phyloP scores from a whole-genome alignment of 2,329 filamentous ascomycete species.

The Arthrobotrys sphaeroides region DNA sequence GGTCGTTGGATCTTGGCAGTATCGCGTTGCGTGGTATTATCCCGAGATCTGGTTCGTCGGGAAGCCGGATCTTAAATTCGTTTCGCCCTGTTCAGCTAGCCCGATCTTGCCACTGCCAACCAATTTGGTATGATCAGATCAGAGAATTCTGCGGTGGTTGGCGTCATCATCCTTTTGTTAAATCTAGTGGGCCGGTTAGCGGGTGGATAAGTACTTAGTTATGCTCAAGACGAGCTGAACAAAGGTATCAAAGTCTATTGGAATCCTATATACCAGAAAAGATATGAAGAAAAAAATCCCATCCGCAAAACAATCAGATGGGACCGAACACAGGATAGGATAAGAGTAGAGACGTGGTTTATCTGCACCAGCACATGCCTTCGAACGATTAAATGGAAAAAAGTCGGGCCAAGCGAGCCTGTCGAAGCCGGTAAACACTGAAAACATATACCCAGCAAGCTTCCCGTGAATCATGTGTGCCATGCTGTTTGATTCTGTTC shows the following conservation, averaged over 20 bases:
- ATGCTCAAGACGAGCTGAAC: not conserved
- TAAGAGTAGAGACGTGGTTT: slow-evolving; percentile 52
- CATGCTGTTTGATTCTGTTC: slow-evolving; percentile 37
- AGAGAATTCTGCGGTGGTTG: too few relatives aligned
- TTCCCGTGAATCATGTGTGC: slow-evolving; percentile 20
- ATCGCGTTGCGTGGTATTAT: slow-evolving; percentile 7
- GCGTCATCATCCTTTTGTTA: too few relatives aligned
- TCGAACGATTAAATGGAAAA: slow-evolving; percentile 1
- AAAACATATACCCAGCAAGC: slow-evolving; percentile 17
- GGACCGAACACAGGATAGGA: slow-evolving; percentile 15
- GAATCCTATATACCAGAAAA: slow-evolving; percentile 45
- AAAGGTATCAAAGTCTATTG: slow-evolving; percentile 21
- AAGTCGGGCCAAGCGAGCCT: not conserved
- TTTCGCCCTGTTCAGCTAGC: not conserved
- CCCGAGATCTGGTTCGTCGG: not conserved
- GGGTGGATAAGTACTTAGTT: not conserved
- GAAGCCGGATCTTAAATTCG: not conserved
- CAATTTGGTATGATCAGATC: too few relatives aligned
- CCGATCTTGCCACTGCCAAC: not conserved
- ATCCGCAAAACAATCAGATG: not conserved
- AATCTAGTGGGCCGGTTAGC: too few relatives aligned
- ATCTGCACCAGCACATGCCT: slow-evolving; percentile 34
- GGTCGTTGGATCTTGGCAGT: not conserved
- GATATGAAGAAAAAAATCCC: not conserved
- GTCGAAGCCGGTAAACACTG: slow-evolving; percentile 24